These are phyloP conservation scores for Camellia sinensis DNA, from an alignment of 148 eudicot species.

Conservation along the genomic window DNA sequence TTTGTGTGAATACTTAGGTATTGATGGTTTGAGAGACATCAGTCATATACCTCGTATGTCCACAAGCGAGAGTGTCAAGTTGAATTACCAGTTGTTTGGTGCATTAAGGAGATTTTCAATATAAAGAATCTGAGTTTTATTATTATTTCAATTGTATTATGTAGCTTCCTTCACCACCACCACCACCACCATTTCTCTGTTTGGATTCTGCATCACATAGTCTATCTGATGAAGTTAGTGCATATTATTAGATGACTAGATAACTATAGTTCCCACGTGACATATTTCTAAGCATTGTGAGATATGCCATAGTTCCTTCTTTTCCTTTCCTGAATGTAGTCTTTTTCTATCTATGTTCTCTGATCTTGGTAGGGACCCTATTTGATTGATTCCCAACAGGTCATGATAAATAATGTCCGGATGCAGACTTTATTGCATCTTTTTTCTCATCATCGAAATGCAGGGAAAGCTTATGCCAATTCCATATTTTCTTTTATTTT, in stretches of 20 bases:
- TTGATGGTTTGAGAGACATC: neutral
- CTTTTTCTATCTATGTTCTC: neutral
- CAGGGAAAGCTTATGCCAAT: too few species aligned
- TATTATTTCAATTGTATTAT: too few species aligned
- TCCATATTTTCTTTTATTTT: too few species aligned
- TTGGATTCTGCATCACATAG: neutral
- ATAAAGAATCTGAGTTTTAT: neutral
- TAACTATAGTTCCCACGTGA: neutral
- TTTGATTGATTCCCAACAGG: neutral
- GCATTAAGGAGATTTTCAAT: neutral
- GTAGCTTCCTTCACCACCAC: neutral
- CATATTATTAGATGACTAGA: neutral
- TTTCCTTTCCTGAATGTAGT: neutral
- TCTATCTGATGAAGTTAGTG: neutral
- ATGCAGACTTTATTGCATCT: neutral
- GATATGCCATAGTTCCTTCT: neutral
- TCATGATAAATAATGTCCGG: neutral
- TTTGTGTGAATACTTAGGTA: neutral
- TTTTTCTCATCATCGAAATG: neutral
- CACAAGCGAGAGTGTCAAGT: neutral
- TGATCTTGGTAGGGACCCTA: neutral
- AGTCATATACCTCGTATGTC: neutral
- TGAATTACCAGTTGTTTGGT: neutral
- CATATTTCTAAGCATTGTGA: neutral
- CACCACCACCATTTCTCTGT: neutral